Evolutionary conservation across 441 rosid species (phyloP).

Genomic region (Croton laevigatus): DNA sequence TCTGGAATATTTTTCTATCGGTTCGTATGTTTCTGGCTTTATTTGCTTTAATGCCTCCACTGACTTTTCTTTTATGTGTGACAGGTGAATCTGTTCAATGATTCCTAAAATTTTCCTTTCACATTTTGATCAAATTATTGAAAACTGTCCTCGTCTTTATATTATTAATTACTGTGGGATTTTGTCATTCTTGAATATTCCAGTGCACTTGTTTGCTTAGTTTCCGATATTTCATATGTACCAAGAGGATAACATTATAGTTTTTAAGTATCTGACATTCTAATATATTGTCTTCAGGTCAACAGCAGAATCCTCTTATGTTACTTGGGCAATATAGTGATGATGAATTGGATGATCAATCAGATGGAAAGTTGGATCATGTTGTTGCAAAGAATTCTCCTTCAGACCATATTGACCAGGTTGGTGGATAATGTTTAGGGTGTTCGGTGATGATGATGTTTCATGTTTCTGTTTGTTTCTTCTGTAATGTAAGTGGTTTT

Average conservation of each 20-base stretch:
- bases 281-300: conserved; percentile 60
- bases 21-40: conserved; percentile 98
- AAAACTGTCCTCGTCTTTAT: conserved; percentile 10
- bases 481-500: neutral
- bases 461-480: neutral
- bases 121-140: conserved; percentile 21
- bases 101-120: conserved; percentile 30
- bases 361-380: conserved; percentile 28
- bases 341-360: conserved; percentile 71
- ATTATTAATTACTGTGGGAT: conserved; percentile 18
- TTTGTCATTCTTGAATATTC: conserved; percentile 20
- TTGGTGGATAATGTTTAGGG: conserved; percentile 19
- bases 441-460: neutral
- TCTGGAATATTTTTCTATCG: conserved; percentile 59
- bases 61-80: conserved; percentile 59
- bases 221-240: conserved; percentile 13
- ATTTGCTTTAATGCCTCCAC: conserved; percentile 47
- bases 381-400: conserved; percentile 36
- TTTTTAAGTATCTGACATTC: conserved; percentile 35
- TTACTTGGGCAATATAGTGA: conserved; percentile 95
- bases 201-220: conserved; percentile 25
- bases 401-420: conserved; percentile 48
- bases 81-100: conserved; percentile 58
- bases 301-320: conserved; percentile 70
- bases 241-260: conserved; percentile 12